Base-by-base conservation (phyloP, 1,284 basidiomycete species). In the Cryptococcus deneoformans region DNA sequence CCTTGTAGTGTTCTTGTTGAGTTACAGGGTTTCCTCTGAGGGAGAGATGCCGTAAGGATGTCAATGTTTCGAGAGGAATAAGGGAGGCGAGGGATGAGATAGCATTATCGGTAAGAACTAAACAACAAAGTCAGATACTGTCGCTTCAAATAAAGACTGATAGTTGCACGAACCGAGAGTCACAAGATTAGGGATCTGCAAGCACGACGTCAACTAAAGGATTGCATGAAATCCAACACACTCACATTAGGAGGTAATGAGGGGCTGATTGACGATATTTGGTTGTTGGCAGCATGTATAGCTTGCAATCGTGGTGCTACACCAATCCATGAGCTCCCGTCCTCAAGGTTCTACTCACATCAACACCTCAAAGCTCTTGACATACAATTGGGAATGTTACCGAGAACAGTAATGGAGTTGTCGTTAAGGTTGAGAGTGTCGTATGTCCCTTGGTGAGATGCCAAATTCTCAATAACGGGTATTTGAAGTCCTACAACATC, bases 381-480 rank as follows among this genome's bases (percentile, higher is more conserved):
- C 76, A 57, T 51, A 77, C 78, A 72, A 16, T 93, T 83, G 4
- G 96, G 96, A 45, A 99, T 83, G 80, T 99, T 99, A 65, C 91
- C 90, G 47, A 99, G 83, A 4, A 85, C 85, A 61, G 87, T 83
- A 78, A 99, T 87, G 59, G 92, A 87, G 78, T 99, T 99, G 82
- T 99, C 96, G 59, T 94, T 98, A 61, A 99, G 82, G 82, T 99
- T 96, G 72, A 99, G 70, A 11, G 74, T 75, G 62, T 80, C 78
- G 57, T 71, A 82, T 81, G 76, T 80, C 85, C 93, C 85, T 84
- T 91, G 78, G 90, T 96, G 71, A 8, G 97, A 92, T 81, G 94
- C 96, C 68, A 99, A 83, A 82, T 99, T 99, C 86, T 99, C 96
- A 74, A 99, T 99, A 53, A 90, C 87, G 47, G 94, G 92, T 71